phyloP scores from a whole-genome alignment of 1,139 yeast genomes.

The Candida sp. region DNA sequence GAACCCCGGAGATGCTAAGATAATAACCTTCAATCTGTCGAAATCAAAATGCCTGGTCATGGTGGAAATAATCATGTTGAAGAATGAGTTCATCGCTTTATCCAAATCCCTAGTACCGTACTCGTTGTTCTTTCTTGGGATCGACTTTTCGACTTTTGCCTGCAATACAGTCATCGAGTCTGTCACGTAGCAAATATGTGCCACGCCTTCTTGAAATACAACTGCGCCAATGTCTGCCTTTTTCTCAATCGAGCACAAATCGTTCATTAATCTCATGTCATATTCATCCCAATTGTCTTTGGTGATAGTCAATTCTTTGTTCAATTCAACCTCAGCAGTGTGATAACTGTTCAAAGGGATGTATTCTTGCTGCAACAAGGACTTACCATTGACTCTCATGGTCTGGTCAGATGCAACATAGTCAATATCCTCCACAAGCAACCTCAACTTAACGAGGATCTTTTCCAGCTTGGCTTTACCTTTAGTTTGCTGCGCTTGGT shows the following conservation, averaged over 20 bases:
- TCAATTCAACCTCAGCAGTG: constrained; percentile 80
- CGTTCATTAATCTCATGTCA: constrained; percentile 65
- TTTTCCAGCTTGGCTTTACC: constrained; percentile 61
- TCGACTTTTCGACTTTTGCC: constrained; percentile 78
- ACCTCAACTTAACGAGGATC: constrained; percentile 55
- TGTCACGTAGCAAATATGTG: constrained; percentile 88
- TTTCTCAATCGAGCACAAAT: constrained; percentile 74
- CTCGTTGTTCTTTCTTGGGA: constrained; percentile 78
- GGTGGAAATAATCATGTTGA: constrained; percentile 65
- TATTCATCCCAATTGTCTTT: constrained; percentile 86
- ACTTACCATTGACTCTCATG: constrained; percentile 82
- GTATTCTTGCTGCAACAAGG: constrained; percentile 72
- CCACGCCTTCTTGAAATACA: constrained; percentile 93
- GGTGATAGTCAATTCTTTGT: constrained; percentile 67
- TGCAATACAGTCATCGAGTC: constrained; percentile 87
- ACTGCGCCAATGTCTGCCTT: constrained; percentile 96
- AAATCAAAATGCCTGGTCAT: constrained; percentile 72
- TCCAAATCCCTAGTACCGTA: constrained; percentile 77
- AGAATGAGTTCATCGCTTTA: constrained; percentile 75
- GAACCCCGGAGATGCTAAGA: constrained; percentile 95
- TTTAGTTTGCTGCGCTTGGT: constrained; percentile 25
- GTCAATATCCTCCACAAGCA: constrained; percentile 72
- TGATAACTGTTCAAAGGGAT: constrained; percentile 89
- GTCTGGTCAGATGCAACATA: constrained; percentile 80
- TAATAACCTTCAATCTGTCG: constrained; percentile 70